These are phyloP conservation scores for Cyberlindnera bimundalis DNA, from an alignment of 805 yeast species.

Conservation along the genomic window DNA sequence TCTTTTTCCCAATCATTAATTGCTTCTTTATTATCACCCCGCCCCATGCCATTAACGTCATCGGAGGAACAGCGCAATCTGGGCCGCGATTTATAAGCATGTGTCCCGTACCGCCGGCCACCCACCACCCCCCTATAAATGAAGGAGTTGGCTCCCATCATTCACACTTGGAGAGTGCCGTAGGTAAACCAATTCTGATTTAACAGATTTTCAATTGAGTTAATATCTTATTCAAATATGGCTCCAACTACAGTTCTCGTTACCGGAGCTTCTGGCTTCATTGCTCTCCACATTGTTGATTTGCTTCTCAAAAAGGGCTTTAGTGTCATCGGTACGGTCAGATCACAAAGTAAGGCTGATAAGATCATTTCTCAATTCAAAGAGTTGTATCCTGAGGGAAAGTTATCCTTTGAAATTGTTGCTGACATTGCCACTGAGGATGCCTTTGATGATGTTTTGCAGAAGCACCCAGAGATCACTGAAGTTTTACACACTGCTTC, in stretches of 20 bases:
- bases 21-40: too few relatives aligned
- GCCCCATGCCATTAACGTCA: too few relatives aligned
- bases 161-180: too few relatives aligned
- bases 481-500: constrained; percentile 62
- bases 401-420: constrained; percentile 43
- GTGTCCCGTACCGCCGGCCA: too few relatives aligned
- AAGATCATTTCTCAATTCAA: constrained; percentile 30
- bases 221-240: constrained; percentile 1
- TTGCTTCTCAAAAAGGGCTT: constrained; percentile 37
- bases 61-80: too few relatives aligned
- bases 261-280: constrained; percentile 49
- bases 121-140: too few relatives aligned
- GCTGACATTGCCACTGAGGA: constrained; percentile 42
- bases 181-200: too few relatives aligned
- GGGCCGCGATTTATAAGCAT: too few relatives aligned
- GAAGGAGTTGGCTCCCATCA: too few relatives aligned
- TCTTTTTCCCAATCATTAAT: too few relatives aligned
- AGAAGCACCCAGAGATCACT: constrained; percentile 45
- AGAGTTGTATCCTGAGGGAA: constrained; percentile 30
- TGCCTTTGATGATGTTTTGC: constrained; percentile 44
- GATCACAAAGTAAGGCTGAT: constrained; percentile 38
- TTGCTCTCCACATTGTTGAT: constrained; percentile 43
- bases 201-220: too few relatives aligned
- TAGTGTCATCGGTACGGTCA: constrained; percentile 44
- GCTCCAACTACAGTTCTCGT: constrained; percentile 34